Base-by-base conservation (phyloP, 768 basidiomycete genomes). In the Pholiota molesta region DNA sequence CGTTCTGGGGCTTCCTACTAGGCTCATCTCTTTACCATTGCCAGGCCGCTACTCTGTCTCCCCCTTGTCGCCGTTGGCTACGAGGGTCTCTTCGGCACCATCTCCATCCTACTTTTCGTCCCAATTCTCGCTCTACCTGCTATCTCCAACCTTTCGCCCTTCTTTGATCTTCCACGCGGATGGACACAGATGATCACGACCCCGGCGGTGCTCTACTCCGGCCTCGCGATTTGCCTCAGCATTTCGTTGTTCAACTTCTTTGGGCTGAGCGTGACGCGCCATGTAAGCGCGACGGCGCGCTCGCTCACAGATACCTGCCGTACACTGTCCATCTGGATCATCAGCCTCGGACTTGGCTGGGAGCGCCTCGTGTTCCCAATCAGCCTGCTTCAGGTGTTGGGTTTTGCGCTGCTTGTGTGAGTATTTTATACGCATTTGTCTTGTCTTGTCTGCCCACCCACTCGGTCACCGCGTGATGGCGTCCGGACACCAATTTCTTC, bases 281-380 rank as follows among this genome's bases (percentile, higher is more conserved):
- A 93, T 71, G 92, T 98, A 61, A 94, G 91, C 72, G 96, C 97
- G 35, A 97, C 95, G 1, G 93, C 94, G 17, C 86, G 97, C 63
- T 91, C 89, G 58, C 81, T 97, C 60, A 92, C 95, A 39, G 97
- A 99, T 74, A 96, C 95, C 6, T 97, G 95, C 78, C 84, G 97
- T 68, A 99, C 97, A 0, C 81, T 99, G 57, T 85, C 86, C n/a
- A 99, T 99, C 72, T 99, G 97, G 97, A 77, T 96, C 65, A 79
- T 99, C 69, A 94, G 92, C 71, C 81, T 97, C 55, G 87, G 83
- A 1, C 77, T 97, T 26, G 95, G 96, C 4, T 98, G 96, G 96
- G 96, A 98, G 76, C 82, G 79, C 62, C 79, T 98, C 35, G 67
- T 92, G 23, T 92, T 86, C 77, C 95, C 95, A 6, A 86, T 90